These are phyloP conservation scores for Gigaspora rosea DNA, from an alignment of 192 early-diverging fungal species.

Conservation along the genomic window DNA sequence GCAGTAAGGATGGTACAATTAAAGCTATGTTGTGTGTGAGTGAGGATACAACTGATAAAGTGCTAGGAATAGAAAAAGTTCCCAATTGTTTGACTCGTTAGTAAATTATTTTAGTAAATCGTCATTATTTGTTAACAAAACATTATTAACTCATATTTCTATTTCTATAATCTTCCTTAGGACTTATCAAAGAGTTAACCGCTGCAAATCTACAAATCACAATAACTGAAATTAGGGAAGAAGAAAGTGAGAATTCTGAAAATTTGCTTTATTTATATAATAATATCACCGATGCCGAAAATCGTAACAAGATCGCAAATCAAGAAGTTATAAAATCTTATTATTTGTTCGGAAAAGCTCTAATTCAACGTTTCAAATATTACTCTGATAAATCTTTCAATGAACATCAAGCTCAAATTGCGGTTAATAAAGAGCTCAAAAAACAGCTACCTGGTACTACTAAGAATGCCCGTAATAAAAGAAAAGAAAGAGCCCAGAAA, in stretches of 20 bases:
- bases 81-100: no score
- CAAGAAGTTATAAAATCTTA: not conserved
- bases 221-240: not conserved
- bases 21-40: no score
- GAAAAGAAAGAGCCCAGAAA: not conserved
- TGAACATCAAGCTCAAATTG: not conserved
- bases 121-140: no score
- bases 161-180: no score
- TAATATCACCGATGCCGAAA: not conserved
- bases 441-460: not conserved
- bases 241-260: not conserved
- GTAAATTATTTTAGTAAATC: no score
- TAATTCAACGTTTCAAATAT: not conserved
- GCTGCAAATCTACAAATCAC: not conserved
- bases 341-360: not conserved
- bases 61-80: no score
- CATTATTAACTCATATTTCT: no score
- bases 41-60: no score
- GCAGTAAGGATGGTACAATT: no score
- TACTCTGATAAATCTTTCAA: not conserved
- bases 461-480: not conserved
- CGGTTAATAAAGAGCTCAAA: not conserved
- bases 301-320: not conserved
- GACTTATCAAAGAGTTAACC: no score
- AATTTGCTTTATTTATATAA: not conserved